Base-by-base conservation (phyloP, 257 asterid genomes). In the Penstemon barbatus region DNA sequence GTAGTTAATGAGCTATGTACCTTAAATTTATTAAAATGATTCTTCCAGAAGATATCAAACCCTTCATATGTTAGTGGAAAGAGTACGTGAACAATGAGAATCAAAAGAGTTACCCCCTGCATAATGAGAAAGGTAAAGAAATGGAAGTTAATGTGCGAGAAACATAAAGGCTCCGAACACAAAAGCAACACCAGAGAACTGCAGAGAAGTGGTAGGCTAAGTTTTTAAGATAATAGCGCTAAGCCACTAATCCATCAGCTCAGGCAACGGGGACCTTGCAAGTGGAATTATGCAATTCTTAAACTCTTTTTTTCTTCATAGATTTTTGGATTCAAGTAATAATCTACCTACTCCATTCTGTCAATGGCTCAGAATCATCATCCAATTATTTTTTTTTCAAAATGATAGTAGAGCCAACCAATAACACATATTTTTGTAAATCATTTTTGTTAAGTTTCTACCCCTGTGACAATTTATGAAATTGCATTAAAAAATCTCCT, bases 31-130 rank as follows among this genome's bases (percentile, higher is more conserved):
- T 91, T 91, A 57, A 78, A 72, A 74, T 18, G 62, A 81, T 65
- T 82, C 83, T 81, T 91, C 97, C 96, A 94, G 79, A 71, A 91
- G 73, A 94, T 65, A 70, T 40, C 69, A 62, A 72, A 15, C 73
- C 99, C 97, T 87, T 94, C 97, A 73, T 87, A 91, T 39, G 86
- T 72, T 71, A 91, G 45, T 39, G 99, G 99, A 77, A 82, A 86
- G 53, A 91, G 77, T 63, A 74, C 73, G 74, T 94, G 99, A 56
- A 83, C 78, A 45, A 74, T n/a, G 64, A 94, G 97, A 79, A 94
- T 77, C 66, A 83, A 8, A 49, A 94, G 80, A 57, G 97, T 89
- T 43, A 82, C 71, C 39, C 76, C 90, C 99, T 94, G 91, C 79
- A 83, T 42, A 65, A 66, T 41, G 61, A 61, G 58, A 56, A 40